A percentile compares a stretch with the other conserved stretches of the same genome.
Evolutionary conservation across 2,329 filamentous ascomycete genomes (phyloP).

Genomic region (Coleophoma crateriformis): DNA sequence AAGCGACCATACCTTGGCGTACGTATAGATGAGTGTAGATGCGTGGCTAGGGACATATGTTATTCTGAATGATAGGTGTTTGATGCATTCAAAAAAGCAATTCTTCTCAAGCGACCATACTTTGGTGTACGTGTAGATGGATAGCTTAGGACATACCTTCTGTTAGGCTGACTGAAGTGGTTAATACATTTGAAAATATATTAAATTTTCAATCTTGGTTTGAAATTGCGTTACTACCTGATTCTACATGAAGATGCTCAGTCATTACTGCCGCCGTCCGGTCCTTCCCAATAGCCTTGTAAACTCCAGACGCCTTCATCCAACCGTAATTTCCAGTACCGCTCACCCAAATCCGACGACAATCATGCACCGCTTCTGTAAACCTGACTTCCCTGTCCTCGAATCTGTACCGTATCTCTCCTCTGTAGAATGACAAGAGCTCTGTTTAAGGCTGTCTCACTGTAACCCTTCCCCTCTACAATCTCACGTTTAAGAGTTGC

Average conservation of each 20-base stretch:
- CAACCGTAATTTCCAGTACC: too few relatives aligned
- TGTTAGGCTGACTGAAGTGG: neutral
- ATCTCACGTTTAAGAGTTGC: conserved; percentile 84
- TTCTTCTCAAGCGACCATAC: conserved; percentile 65
- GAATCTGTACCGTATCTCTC: conserved; percentile 78
- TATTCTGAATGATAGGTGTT: neutral
- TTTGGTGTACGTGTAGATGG: conserved; percentile 37
- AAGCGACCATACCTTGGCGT: conserved; percentile 66
- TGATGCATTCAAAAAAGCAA: neutral
- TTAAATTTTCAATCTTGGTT: too few relatives aligned
- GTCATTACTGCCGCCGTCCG: neutral
- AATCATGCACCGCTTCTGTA: conserved; percentile 63
- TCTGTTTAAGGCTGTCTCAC: conserved; percentile 77
- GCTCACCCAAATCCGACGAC: neutral
- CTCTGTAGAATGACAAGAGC: conserved; percentile 82
- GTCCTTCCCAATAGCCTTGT: neutral
- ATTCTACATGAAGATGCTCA: conserved; percentile 1
- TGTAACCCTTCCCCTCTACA: conserved; percentile 86
- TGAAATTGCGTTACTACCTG: neutral
- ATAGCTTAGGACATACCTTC: neutral
- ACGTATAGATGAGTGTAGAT: neutral
- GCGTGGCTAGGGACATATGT: neutral
- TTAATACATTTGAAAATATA: neutral
- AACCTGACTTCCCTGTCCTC: conserved; percentile 70
- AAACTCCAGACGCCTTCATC: conserved; percentile 1